Evolutionary conservation across 179 eudicot genomes (phyloP).

Genomic region (Gypsophila paniculata): DNA sequence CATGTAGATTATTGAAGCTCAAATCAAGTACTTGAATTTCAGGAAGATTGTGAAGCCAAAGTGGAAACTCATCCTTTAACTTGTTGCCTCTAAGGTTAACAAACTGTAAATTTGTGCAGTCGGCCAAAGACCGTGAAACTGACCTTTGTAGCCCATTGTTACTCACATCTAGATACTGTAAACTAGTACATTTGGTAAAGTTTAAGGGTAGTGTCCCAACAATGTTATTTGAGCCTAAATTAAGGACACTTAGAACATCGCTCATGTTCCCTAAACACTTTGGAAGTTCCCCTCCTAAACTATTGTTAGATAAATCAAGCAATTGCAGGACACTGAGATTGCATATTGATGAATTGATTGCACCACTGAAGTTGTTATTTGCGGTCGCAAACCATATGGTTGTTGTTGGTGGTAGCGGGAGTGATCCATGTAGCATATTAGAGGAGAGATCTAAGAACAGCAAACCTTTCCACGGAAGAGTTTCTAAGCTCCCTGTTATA

Average conservation of each 20-base stretch:
- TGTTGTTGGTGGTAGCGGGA: conserved; percentile 21
- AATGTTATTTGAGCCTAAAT: conserved; percentile 22
- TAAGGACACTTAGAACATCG: too few species aligned
- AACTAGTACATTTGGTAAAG: not conserved
- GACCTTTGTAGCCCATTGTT: conserved; percentile 19
- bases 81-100: conserved; percentile 18
- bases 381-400: not conserved
- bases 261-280: too few species aligned
- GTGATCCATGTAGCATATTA: conserved; percentile 26
- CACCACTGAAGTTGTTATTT: conserved; percentile 21
- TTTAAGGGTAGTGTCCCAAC: conserved; percentile 15
- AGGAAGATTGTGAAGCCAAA: conserved; percentile 20
- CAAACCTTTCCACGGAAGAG: conserved; percentile 10
- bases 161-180: conserved; percentile 18
- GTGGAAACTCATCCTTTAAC: conserved; percentile 17
- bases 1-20: conserved; percentile 17
- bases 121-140: conserved; percentile 17
- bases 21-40: conserved; percentile 15
- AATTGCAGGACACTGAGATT: not conserved
- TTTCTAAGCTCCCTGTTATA: conserved; percentile 18
- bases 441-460: conserved; percentile 1
- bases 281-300: conserved; percentile 24
- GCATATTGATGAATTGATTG: conserved; percentile 20
- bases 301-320: conserved; percentile 27
- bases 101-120: conserved; percentile 12